A percentile compares a stretch with the other conserved stretches of the same genome.
These are phyloP conservation scores for Plasmodium vivax DNA, from an alignment of 169 alveolate genomes.

Conservation along the genomic window DNA sequence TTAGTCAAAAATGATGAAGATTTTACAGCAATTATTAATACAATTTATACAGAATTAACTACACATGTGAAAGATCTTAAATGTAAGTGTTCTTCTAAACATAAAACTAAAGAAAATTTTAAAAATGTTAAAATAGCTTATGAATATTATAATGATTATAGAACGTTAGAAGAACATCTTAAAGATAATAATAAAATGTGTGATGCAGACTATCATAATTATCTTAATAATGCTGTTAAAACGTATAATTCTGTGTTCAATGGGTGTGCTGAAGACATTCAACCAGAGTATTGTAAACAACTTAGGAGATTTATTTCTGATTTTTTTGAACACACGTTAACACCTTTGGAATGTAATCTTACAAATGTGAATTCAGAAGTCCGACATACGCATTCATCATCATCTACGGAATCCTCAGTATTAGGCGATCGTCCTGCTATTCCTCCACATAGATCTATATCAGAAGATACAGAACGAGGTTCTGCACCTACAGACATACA, in stretches of 20 bases:
- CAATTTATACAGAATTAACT: neutral
- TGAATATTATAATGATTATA: neutral
- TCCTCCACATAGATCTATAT: no score
- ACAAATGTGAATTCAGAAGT: neutral
- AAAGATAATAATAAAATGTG: no score
- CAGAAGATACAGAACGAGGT: no score
- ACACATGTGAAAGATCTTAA: neutral
- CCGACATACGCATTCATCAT: neutral
- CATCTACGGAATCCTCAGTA: neutral
- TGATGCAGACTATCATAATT: no score
- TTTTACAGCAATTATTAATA: neutral
- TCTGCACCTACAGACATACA: no score
- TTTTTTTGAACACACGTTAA: neutral
- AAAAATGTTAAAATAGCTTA: neutral
- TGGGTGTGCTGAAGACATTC: neutral
- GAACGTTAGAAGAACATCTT: no score
- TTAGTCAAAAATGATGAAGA: neutral
- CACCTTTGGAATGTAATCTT: neutral
- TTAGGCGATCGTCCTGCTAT: no score
- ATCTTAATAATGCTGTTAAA: no score
- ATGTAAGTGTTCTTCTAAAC: neutral
- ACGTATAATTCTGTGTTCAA: neutral
- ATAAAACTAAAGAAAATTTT: neutral
- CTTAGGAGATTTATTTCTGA: neutral
- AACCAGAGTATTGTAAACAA: neutral